Percentiles rank a stretch among this genome's conserved stretches.
These are phyloP conservation scores for Macaranga tanarius DNA, from an alignment of 441 rosid genomes.

Conservation along the genomic window DNA sequence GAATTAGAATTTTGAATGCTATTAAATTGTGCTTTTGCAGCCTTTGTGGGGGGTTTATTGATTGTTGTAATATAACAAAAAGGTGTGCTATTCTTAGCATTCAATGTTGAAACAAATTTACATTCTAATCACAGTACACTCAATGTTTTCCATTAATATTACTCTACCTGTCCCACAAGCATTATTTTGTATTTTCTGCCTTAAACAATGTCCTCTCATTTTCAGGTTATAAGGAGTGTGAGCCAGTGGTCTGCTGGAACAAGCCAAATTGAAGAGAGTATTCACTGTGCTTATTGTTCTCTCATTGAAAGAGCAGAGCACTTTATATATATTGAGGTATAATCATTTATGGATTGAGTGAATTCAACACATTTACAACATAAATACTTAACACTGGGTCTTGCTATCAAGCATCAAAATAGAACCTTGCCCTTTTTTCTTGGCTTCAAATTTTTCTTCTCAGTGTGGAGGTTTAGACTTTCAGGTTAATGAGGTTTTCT, in stretches of 20 bases:
- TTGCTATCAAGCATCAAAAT: neutral
- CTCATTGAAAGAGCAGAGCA: conserved; percentile 95
- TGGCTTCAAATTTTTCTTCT: neutral
- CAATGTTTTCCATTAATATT: neutral
- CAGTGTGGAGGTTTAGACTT: conserved; percentile 11
- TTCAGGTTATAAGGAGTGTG: conserved; percentile 94
- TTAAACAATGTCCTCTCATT: conserved; percentile 17
- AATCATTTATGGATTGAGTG: conserved; percentile 11
- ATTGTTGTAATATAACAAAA: neutral
- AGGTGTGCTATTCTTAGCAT: neutral
- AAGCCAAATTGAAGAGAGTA: conserved; percentile 92
- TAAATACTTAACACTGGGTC: neutral
- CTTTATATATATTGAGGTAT: conserved; percentile 94
- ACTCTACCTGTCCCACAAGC: neutral
- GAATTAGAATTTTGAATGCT: neutral
- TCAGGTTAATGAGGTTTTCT: conserved; percentile 4
- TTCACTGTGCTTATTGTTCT: conserved; percentile 83
- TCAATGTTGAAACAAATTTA: neutral
- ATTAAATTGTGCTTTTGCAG: neutral
- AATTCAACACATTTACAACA: neutral
- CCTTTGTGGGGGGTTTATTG: neutral
- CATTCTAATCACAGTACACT: neutral
- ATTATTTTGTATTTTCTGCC: conserved; percentile 8
- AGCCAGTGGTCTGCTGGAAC: conserved; percentile 99
- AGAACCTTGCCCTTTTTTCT: neutral